Evolutionary conservation across 768 basidiomycete genomes (phyloP).

Genomic region (Cyclocybe aegerita): DNA sequence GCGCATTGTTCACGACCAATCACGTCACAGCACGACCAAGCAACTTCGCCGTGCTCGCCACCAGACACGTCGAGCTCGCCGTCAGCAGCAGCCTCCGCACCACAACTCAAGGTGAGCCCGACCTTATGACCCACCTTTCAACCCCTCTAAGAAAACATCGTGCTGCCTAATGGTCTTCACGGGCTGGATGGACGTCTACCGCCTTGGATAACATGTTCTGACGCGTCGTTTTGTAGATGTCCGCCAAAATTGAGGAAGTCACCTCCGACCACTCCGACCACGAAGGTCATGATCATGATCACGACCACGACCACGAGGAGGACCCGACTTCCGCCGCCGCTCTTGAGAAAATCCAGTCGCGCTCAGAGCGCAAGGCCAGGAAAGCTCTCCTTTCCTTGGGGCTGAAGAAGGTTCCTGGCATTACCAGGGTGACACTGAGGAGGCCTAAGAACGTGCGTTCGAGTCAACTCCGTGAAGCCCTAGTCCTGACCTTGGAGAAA

Average conservation of each 20-base stretch:
- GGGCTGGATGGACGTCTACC: conserved; percentile 32
- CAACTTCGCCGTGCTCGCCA: conserved; percentile 31
- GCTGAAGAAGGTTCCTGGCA: conserved; percentile 87
- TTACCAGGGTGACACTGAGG: conserved; percentile 93
- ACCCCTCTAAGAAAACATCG: conserved; percentile 2
- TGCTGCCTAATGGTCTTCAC: neutral
- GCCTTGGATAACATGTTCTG: conserved; percentile 29
- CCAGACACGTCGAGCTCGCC: conserved; percentile 37
- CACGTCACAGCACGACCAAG: conserved; percentile 29
- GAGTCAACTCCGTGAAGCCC: neutral
- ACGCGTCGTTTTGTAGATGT: conserved; percentile 53
- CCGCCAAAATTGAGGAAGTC: conserved; percentile 83
- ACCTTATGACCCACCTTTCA: conserved; percentile 9
- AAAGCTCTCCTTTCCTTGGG: conserved; percentile 92
- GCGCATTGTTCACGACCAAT: conserved; percentile 19
- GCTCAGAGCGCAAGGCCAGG: conserved; percentile 92
- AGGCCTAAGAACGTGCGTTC: conserved; percentile 86
- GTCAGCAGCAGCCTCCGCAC: conserved; percentile 17
- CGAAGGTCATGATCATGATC: conserved; percentile 56
- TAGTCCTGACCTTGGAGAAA: conserved; percentile 1
- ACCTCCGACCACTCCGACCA: conserved; percentile 78
- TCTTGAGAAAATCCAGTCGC: conserved; percentile 91
- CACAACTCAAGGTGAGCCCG: conserved; percentile 29
- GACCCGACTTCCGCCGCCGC: conserved; percentile 83
- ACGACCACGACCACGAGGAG: conserved; percentile 59